Conservation (phyloP, 2,329 filamentous ascomycete genomes). For the Taxawa tesnikishii region DNA sequence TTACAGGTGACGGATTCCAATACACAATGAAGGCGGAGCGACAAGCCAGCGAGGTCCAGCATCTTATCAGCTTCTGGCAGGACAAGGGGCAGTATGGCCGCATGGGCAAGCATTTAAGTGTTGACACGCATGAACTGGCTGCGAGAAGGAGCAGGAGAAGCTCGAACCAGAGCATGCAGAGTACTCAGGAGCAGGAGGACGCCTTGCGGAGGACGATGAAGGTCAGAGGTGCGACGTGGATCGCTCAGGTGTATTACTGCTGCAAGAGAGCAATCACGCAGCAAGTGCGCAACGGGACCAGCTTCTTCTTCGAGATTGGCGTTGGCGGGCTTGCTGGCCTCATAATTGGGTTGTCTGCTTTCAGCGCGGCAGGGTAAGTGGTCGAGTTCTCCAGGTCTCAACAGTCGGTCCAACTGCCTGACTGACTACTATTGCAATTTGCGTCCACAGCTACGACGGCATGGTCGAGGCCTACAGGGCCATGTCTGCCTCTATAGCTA, state of each 20-base stretch:
- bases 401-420: too few relatives aligned
- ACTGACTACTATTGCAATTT: too few relatives aligned
- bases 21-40: conserved; percentile 28
- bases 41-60: conserved; percentile 30
- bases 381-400: too few relatives aligned
- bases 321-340: conserved; percentile 40
- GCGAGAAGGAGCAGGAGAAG: conserved; percentile 12
- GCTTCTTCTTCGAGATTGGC: conserved; percentile 43
- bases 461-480: too few relatives aligned
- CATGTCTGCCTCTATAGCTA: too few relatives aligned
- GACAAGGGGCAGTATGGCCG: conserved; percentile 10
- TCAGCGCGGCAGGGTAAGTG: conserved; percentile 36
- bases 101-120: conserved; percentile 10
- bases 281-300: conserved; percentile 40
- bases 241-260: conserved; percentile 41
- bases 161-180: conserved; percentile 17
- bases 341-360: conserved; percentile 42
- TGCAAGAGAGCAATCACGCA: conserved; percentile 42
- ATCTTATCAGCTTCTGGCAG: conserved; percentile 38
- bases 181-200: conserved; percentile 26
- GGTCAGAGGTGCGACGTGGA: conserved; percentile 36
- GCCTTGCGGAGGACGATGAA: conserved; percentile 34
- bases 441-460: too few relatives aligned
- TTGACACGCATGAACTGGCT: conserved; percentile 7
- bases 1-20: conserved; percentile 42